Conservation (phyloP, 2,329 filamentous ascomycete genomes). For the Pseudogymnoascus sp. region DNA sequence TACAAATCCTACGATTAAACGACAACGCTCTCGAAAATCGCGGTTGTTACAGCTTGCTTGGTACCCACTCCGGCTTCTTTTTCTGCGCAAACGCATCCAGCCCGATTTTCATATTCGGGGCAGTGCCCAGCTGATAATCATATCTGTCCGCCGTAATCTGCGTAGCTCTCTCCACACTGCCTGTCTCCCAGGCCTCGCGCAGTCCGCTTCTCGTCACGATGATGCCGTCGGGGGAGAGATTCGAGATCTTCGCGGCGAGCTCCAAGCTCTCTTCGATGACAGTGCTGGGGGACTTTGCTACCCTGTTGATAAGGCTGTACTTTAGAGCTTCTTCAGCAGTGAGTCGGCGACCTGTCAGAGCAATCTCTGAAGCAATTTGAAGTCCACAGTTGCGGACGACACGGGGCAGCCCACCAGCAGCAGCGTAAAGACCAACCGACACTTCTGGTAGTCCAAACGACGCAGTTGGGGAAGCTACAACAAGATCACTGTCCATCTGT, state of each 20-base stretch:
- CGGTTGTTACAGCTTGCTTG: slow-evolving; percentile 49
- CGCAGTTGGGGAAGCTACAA: slow-evolving; percentile 53
- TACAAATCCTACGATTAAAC: neutral
- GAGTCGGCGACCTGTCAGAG: slow-evolving; percentile 55
- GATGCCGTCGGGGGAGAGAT: slow-evolving; percentile 65
- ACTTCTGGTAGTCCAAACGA: slow-evolving; percentile 68
- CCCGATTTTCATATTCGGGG: slow-evolving; percentile 69
- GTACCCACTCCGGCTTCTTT: slow-evolving; percentile 58
- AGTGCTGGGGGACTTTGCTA: slow-evolving; percentile 38
- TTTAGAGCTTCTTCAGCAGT: slow-evolving; percentile 50
- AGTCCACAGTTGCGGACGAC: slow-evolving; percentile 56
- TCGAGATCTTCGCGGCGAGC: slow-evolving; percentile 54
- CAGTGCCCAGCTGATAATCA: slow-evolving; percentile 51
- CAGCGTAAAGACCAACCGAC: slow-evolving; percentile 60
- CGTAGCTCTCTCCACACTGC: slow-evolving; percentile 48
- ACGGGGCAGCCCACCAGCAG: slow-evolving; percentile 64
- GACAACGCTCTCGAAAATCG: slow-evolving; percentile 11
- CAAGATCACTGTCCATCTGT: slow-evolving; percentile 64
- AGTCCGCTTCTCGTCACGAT: slow-evolving; percentile 65
- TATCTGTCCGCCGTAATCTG: slow-evolving; percentile 50
- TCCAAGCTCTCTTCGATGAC: slow-evolving; percentile 52
- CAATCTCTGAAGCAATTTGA: slow-evolving; percentile 65
- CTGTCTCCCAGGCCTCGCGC: slow-evolving; percentile 63
- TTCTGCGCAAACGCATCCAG: slow-evolving; percentile 70
- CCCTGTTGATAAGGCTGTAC: slow-evolving; percentile 63